A percentile compares a stretch with the other conserved stretches of the same genome.
Conservation (phyloP, 441 rosid species). For the Croton setiger region DNA sequence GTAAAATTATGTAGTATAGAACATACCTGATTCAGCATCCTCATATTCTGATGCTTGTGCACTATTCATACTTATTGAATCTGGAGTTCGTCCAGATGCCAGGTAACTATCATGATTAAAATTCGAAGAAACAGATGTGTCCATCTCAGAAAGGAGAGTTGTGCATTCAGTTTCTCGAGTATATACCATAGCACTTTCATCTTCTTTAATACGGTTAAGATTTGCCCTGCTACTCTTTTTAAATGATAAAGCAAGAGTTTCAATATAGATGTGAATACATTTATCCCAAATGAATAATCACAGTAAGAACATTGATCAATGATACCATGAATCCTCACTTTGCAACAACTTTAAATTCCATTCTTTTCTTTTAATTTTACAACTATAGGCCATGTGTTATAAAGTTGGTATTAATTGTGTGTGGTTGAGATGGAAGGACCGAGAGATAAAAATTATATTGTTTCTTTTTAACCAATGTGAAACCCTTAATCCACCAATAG, state of each 20-base stretch:
- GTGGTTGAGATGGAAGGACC: not conserved
- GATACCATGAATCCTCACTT: not conserved
- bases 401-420: not conserved
- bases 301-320: not conserved
- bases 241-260: constrained; percentile 8
- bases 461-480: not conserved
- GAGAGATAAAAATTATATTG: not conserved
- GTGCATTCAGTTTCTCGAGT: constrained; percentile 45
- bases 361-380: not conserved
- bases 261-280: constrained; percentile 8
- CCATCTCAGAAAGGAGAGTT: constrained; percentile 42
- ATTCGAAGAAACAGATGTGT: constrained; percentile 55
- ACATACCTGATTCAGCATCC: constrained; percentile 85
- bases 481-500: not conserved
- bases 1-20: not conserved
- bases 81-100: constrained; percentile 53
- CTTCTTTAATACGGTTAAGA: constrained; percentile 45
- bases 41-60: constrained; percentile 69
- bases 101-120: constrained; percentile 41
- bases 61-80: constrained; percentile 59
- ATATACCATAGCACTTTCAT: constrained; percentile 37
- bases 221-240: constrained; percentile 60
- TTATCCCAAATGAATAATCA: not conserved
- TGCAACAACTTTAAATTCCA: not conserved
- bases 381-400: not conserved